Percentiles rank a stretch among this genome's conserved stretches.
These are phyloP conservation scores for Xylaria sp. DNA, from an alignment of 495 filamentous ascomycete species.

Conservation along the genomic window DNA sequence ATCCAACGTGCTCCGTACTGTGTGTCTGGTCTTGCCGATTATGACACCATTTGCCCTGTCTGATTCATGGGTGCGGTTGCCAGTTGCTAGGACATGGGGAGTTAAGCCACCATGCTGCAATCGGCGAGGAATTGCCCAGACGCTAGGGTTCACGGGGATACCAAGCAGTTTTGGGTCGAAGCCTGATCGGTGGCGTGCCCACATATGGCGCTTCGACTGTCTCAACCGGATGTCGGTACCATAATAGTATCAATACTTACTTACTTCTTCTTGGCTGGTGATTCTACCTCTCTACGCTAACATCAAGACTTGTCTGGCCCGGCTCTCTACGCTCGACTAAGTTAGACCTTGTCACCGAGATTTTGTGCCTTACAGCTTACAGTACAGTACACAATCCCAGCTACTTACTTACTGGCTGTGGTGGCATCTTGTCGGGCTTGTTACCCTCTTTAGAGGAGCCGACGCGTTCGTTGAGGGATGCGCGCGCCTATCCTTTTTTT, in stretches of 20 bases:
- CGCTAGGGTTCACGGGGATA: conserved; percentile 14
- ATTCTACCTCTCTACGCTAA: neutral
- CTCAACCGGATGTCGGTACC: neutral
- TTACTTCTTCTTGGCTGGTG: conserved; percentile 4
- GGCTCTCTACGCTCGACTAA: neutral
- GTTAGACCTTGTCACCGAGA: neutral
- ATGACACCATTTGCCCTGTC: conserved; percentile 16
- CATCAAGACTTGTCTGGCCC: neutral
- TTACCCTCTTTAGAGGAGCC: neutral
- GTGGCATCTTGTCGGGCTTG: neutral
- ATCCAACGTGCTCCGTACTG: conserved; percentile 15
- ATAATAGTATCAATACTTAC: conserved; percentile 4
- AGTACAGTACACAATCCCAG: too few relatives aligned
- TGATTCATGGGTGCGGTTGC: conserved; percentile 15
- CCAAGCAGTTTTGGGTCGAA: conserved; percentile 17
- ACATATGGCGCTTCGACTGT: neutral
- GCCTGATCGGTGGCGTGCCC: conserved; percentile 13
- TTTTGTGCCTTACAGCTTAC: conserved; percentile 1
- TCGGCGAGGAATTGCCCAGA: conserved; percentile 26
- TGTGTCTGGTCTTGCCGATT: conserved; percentile 15
- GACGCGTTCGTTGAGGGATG: neutral
- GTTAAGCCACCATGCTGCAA: conserved; percentile 23
- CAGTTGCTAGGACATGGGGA: conserved; percentile 12
- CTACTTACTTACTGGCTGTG: too few relatives aligned
- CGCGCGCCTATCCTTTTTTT: neutral